Evolutionary conservation across 257 asterid species (phyloP).

Genomic region (Solanum verrucosum): DNA sequence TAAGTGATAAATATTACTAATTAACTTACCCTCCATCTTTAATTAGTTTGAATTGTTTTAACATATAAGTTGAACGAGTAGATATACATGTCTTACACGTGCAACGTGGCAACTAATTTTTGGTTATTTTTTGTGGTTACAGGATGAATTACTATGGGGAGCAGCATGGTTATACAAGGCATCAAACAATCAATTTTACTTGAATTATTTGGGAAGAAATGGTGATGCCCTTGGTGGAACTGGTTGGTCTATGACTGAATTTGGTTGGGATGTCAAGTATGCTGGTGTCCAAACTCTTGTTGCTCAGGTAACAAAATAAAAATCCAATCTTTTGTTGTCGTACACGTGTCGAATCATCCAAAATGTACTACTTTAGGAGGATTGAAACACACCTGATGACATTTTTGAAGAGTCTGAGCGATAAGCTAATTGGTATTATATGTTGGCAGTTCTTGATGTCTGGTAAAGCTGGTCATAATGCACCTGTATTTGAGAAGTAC

Average conservation of each 20-base stretch:
- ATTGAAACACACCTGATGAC: not conserved
- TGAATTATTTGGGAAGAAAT: slow-evolving; percentile 67
- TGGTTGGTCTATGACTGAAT: slow-evolving; percentile 95
- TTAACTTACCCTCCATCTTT: not conserved
- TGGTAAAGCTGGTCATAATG: slow-evolving; percentile 55
- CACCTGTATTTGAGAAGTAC: slow-evolving; percentile 47
- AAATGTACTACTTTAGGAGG: not conserved
- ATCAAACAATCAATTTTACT: slow-evolving; percentile 49
- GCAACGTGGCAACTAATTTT: not conserved
- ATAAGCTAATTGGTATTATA: not conserved
- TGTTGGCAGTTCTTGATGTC: slow-evolving; percentile 69
- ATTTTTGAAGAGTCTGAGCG: not conserved
- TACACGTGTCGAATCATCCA: not conserved
- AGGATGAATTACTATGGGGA: slow-evolving; percentile 97
- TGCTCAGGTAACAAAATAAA: slow-evolving; percentile 43
- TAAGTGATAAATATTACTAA: not conserved
- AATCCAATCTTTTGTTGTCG: not conserved
- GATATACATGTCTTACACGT: accelerated
- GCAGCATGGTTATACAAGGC: slow-evolving; percentile 99
- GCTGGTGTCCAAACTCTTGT: slow-evolving; percentile 93
- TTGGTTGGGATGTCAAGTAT: slow-evolving; percentile 96
- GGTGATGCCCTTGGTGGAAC: slow-evolving; percentile 91
- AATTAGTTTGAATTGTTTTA: not conserved
- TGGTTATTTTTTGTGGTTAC: not conserved
- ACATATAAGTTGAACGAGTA: too few relatives aligned